Percentiles rank a stretch among this genome's conserved stretches.
These are phyloP conservation scores for Thecaphora frezii DNA, from an alignment of 1,284 basidiomycete genomes.

Conservation along the genomic window DNA sequence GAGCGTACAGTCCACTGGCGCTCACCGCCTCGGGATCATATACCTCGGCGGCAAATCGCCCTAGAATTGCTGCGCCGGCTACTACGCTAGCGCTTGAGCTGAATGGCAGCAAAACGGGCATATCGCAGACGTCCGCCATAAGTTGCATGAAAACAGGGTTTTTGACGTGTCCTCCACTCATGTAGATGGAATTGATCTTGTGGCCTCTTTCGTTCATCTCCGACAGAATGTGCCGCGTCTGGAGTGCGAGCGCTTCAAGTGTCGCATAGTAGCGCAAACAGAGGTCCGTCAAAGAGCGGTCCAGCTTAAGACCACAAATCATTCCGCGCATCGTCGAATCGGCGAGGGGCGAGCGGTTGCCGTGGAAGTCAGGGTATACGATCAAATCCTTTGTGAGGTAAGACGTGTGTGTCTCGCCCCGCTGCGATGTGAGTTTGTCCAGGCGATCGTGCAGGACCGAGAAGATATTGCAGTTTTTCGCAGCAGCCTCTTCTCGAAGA, in stretches of 20 bases:
- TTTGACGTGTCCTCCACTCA: conserved; percentile 66
- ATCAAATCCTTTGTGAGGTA: conserved; percentile 87
- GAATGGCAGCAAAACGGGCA: conserved; percentile 83
- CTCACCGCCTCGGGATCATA: conserved; percentile 8
- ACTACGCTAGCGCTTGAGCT: conserved; percentile 78
- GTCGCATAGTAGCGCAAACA: conserved; percentile 88
- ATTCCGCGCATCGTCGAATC: conserved; percentile 91
- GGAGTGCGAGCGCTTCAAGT: conserved; percentile 89
- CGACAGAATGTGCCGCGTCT: conserved; percentile 92
- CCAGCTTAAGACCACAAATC: conserved; percentile 81
- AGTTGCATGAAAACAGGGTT: conserved; percentile 62
- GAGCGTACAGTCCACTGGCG: conserved; percentile 36
- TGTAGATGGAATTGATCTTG: conserved; percentile 80
- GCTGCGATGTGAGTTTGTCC: conserved; percentile 67
- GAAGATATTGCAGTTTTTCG: conserved; percentile 61
- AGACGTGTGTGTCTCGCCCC: conserved; percentile 59
- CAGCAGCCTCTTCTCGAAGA: conserved; percentile 66
- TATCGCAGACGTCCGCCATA: conserved; percentile 79
- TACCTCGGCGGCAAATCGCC: conserved; percentile 77
- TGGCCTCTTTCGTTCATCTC: conserved; percentile 87
- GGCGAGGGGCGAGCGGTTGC: conserved; percentile 90
- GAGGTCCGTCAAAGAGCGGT: conserved; percentile 76
- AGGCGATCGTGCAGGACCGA: conserved; percentile 75
- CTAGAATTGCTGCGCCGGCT: conserved; percentile 89
- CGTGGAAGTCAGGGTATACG: conserved; percentile 85